Percentiles rank a stretch among this genome's conserved stretches.
Evolutionary conservation across 106 monocot genomes (phyloP).

Genomic region (Acorus gramineus): DNA sequence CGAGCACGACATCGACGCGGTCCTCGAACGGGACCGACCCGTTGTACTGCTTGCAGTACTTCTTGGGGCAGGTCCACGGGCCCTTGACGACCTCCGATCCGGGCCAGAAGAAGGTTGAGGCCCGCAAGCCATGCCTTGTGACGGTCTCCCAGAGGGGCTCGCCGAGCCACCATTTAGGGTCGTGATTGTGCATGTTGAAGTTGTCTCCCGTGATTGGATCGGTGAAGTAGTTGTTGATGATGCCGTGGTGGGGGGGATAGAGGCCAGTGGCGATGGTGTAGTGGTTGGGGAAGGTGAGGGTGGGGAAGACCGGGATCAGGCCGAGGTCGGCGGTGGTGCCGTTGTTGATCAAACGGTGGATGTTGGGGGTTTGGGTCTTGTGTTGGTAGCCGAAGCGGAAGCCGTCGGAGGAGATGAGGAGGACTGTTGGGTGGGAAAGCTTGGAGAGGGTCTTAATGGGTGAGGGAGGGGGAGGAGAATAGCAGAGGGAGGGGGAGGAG

Average conservation of each 20-base stretch:
- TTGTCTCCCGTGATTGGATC: slow-evolving; percentile 33
- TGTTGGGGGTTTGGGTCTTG: slow-evolving; percentile 47
- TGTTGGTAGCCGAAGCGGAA: slow-evolving; percentile 65
- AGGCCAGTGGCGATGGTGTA: slow-evolving; percentile 69
- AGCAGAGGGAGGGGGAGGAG: slow-evolving; percentile 1
- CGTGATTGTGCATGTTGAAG: slow-evolving; percentile 27
- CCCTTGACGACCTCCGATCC: slow-evolving; percentile 59
- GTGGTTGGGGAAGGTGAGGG: slow-evolving; percentile 67
- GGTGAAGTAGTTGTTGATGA: slow-evolving; percentile 43
- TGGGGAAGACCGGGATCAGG: slow-evolving; percentile 53
- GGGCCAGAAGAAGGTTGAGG: slow-evolving; percentile 51
- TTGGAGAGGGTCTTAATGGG: slow-evolving; percentile 2
- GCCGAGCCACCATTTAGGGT: slow-evolving; percentile 59
- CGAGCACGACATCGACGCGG: slow-evolving; percentile 36
- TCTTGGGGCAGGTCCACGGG: slow-evolving; percentile 31
- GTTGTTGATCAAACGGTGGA: slow-evolving; percentile 41
- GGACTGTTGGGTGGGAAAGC: slow-evolving; percentile 28
- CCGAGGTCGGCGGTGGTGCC: slow-evolving; percentile 47
- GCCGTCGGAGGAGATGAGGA: slow-evolving; percentile 62
- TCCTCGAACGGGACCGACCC: slow-evolving; percentile 35
- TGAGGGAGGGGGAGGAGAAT: not conserved
- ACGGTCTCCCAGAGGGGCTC: slow-evolving; percentile 70
- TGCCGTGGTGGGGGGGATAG: slow-evolving; percentile 54
- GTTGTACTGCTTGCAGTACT: slow-evolving; percentile 35
- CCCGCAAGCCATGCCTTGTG: slow-evolving; percentile 17